Base-by-base conservation (phyloP, 345 rosid species). In the Noccaea caerulescens region DNA sequence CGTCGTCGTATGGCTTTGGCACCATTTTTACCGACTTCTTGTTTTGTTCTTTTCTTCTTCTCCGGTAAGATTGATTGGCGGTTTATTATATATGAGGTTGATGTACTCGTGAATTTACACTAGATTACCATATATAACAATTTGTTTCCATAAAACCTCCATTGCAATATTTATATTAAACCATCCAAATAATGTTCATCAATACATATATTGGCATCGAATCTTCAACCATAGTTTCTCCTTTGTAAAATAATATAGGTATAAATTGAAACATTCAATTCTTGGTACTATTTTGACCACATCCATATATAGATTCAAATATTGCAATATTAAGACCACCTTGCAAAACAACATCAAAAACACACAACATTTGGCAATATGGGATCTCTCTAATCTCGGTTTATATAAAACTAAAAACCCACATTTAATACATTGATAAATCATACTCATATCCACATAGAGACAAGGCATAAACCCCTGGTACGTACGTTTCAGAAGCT, bases 1-100 rank as follows among this genome's bases (percentile, higher is more conserved):
- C 67, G 73, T 36, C 32, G 73, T 41, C 58, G 49, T 53, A 16
- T 32, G 69, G 10, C n/a, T 52, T 63, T 68, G 52, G 33, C 10
- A 34, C 81, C 86, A 81, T 83, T 34, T 34, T 41, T 27, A 27
- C 10, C 47, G 3, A 25, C 13, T 51, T 39, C n/a, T 18, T 33
- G 16, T 2, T 10, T 56, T n/a, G 30, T 2, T 25, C 1, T 11
- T 33, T 7, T 7, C 49, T 12, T 3, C 6, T 18, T 50, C 5
- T 59, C 3, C 0, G 3, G 49, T 42, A 0, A 18, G 20, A 18
- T 18, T 18, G 20, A 18, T 18, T 18, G 20, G 20, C 20, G 20
- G 20, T 18, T 18, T 18, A n/a, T n/a, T n/a, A n/a, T 16, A 16
- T 16, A 16, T 16, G 18, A 16, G 18, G 18, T 16, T 16, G 18